Evolutionary conservation across 2,329 filamentous ascomycete genomes (phyloP), one percentile per base, ranked within the genome.

Genomic region (Tolypocladium cylindrosporum): DNA sequence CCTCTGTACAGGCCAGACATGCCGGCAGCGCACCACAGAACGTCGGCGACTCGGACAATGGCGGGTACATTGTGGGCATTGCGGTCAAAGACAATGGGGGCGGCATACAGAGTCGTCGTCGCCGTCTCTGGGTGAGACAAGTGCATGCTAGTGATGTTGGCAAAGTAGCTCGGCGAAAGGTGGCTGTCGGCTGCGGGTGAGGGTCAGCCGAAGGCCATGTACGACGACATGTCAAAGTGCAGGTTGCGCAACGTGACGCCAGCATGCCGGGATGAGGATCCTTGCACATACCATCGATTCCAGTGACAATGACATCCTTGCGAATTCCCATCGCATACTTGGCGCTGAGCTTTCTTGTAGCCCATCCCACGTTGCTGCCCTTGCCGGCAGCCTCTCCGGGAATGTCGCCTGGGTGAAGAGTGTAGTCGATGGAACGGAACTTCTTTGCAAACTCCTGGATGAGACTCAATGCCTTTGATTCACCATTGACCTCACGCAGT

Each of bases 281-380:
- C 50, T 75, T 83, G 61, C 78, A 89, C 87, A 61, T 79, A 89
- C 87, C 85, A 75, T 90, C 87, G 67, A 90, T 88, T 55, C 85
- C 84, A 0, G 87, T 90, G 58, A 90, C 76, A 54, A 90, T 79
- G 5, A 89, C 82, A 66, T 88, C 80, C 63, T 80, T 82, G 60
- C 83, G 77, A 62, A 73, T 64, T 9, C 67, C 68, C 58, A 80
- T 72, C 6, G 77, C 68, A 64, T 88, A 88, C 64, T 79, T 84
- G 64, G 80, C 79, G 68, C 83, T 86, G 55, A 87, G 76, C 68
- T 85, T 84, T 62, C 81, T 80, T 11, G 86, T 87, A 21, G 86
- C 85, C 84, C 86, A 90, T 55, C 82, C 82, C 60, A 88, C 79
- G 69, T 90, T 90, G 74, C 87, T 90, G 62, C 87, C 87, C 68